Percentiles rank a stretch among this genome's conserved stretches.
Evolutionary conservation across 2,329 filamentous ascomycete genomes (phyloP).

Genomic region (Cordyceps militaris): DNA sequence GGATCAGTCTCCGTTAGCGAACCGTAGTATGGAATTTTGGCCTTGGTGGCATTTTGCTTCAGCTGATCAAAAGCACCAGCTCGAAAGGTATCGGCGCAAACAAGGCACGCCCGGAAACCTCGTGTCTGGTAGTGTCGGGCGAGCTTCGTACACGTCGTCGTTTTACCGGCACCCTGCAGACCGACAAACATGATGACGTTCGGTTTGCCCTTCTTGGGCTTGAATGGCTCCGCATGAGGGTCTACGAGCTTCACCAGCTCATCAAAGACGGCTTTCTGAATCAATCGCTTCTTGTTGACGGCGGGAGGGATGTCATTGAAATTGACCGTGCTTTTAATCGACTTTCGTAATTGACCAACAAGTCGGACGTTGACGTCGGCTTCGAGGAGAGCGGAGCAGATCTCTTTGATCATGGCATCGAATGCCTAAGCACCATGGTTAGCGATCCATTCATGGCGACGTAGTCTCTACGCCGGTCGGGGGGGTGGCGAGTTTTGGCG

Average conservation of each 20-base stretch:
- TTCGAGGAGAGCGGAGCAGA: conserved; percentile 89
- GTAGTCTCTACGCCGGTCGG: neutral
- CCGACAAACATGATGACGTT: conserved; percentile 99
- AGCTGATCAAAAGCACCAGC: conserved; percentile 97
- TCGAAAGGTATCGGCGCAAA: conserved; percentile 97
- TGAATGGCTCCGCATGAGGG: conserved; percentile 90
- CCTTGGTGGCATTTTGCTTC: conserved; percentile 98
- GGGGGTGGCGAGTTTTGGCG: conserved; percentile 8
- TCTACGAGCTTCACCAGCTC: conserved; percentile 94
- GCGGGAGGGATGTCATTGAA: conserved; percentile 87
- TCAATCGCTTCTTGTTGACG: conserved; percentile 96
- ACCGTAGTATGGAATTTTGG: conserved; percentile 98
- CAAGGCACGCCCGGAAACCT: conserved; percentile 86
- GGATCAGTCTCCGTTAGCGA: conserved; percentile 95
- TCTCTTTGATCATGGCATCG: conserved; percentile 97
- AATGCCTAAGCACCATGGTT: conserved; percentile 58
- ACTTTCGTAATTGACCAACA: conserved; percentile 84
- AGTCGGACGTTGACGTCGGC: conserved; percentile 96
- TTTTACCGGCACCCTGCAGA: conserved; percentile 95
- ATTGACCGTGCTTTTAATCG: conserved; percentile 84
- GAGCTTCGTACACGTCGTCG: conserved; percentile 95
- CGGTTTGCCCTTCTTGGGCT: conserved; percentile 89
- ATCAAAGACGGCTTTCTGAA: conserved; percentile 96
- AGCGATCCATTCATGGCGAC: neutral
- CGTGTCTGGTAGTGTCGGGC: conserved; percentile 90